phyloP scores from a whole-genome alignment of 2,329 filamentous ascomycete species.

The Gyromitra esculenta region DNA sequence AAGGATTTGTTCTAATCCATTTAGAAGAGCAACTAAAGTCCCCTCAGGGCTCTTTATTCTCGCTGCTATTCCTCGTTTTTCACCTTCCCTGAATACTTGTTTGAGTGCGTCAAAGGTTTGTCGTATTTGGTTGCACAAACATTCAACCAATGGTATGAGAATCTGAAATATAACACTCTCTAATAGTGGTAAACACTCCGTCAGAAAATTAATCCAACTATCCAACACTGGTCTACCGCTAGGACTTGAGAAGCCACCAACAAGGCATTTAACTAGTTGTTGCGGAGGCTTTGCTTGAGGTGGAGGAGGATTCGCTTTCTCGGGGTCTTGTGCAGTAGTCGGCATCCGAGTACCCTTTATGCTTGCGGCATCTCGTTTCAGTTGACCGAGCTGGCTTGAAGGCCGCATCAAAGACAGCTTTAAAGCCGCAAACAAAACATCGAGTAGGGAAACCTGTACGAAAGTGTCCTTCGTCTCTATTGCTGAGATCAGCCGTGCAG shows the following conservation, averaged over 20 bases:
- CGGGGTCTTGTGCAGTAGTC: slow-evolving; percentile 49
- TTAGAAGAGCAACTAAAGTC: slow-evolving; percentile 84
- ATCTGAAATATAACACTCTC: slow-evolving; percentile 87
- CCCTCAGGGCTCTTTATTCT: slow-evolving; percentile 70
- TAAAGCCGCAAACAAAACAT: slow-evolving; percentile 78
- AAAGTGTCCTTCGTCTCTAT: slow-evolving; percentile 71
- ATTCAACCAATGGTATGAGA: slow-evolving; percentile 88
- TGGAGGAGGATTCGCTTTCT: slow-evolving; percentile 61
- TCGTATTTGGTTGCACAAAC: slow-evolving; percentile 81
- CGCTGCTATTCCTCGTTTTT: slow-evolving; percentile 57
- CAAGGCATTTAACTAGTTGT: slow-evolving; percentile 82
- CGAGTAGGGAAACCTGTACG: slow-evolving; percentile 79
- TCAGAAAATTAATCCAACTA: slow-evolving; percentile 88
- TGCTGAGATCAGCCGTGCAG: slow-evolving; percentile 72
- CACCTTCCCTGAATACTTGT: slow-evolving; percentile 67
- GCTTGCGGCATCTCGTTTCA: slow-evolving; percentile 58
- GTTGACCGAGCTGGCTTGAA: slow-evolving; percentile 59
- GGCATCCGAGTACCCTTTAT: slow-evolving; percentile 55
- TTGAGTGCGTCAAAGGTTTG: slow-evolving; percentile 77
- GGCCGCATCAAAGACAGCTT: slow-evolving; percentile 67
- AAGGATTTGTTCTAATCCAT: slow-evolving; percentile 89
- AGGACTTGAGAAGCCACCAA: slow-evolving; percentile 78
- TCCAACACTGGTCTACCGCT: slow-evolving; percentile 82
- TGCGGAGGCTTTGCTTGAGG: slow-evolving; percentile 70
- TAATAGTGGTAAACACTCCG: slow-evolving; percentile 84